These are phyloP conservation scores for Phaffomyces opuntiae DNA, from an alignment of 805 yeast species.

Conservation along the genomic window DNA sequence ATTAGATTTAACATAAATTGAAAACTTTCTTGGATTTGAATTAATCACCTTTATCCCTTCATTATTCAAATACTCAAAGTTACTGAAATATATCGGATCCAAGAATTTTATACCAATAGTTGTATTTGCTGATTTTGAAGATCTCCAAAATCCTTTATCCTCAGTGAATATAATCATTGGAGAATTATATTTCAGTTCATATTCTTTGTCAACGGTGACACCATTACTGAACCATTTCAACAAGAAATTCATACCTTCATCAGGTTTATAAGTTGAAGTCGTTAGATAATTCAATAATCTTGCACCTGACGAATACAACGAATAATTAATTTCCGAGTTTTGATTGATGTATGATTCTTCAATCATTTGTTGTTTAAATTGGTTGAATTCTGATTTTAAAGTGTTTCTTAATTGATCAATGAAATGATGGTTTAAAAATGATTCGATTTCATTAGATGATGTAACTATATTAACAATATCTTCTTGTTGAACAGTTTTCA, in stretches of 20 bases:
- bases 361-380: slow-evolving; percentile 12
- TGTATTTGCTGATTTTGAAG: slow-evolving; percentile 5
- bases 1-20: slow-evolving; percentile 18
- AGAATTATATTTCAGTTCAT: slow-evolving; percentile 1
- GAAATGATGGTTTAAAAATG: slow-evolving; percentile 12
- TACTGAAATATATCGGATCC: slow-evolving; percentile 32
- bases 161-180: slow-evolving; percentile 20
- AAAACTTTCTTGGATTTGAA: slow-evolving; percentile 31
- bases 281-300: slow-evolving; percentile 29
- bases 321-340: slow-evolving; percentile 25
- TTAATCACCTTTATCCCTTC: slow-evolving; percentile 31
- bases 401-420: no score
- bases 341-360: not conserved
- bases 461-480: not conserved
- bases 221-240: not conserved
- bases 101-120: slow-evolving; percentile 30
- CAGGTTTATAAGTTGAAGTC: slow-evolving; percentile 25
- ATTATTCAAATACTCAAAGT: slow-evolving; percentile 29
- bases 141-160: slow-evolving; percentile 21
- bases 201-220: not conserved
- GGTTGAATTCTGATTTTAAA: slow-evolving; percentile 8
- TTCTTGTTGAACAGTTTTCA: no score
- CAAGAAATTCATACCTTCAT: not conserved
- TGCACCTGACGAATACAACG: slow-evolving; percentile 29
- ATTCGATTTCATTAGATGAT: slow-evolving; percentile 10